phyloP scores from a whole-genome alignment of 2,329 filamentous ascomycete genomes.

The Nothophaeocryptopus gaeumannii region DNA sequence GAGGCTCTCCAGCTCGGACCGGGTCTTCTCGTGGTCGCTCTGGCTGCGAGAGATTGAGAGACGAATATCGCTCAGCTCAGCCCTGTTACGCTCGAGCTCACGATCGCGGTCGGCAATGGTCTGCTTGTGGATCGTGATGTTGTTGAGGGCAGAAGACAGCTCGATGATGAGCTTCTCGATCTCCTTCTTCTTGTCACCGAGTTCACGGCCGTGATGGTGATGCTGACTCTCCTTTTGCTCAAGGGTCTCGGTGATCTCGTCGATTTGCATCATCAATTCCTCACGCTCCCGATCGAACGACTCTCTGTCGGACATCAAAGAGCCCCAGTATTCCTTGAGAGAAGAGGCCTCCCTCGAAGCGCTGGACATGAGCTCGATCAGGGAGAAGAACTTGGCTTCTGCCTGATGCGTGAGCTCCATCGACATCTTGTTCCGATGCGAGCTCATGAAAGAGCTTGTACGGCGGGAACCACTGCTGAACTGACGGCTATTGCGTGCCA shows the following conservation, averaged over 20 bases:
- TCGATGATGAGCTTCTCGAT: conserved; percentile 33
- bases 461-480: conserved; percentile 23
- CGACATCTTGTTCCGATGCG: conserved; percentile 30
- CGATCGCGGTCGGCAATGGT: conserved; percentile 30
- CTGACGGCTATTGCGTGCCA: conserved; percentile 20
- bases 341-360: conserved; percentile 32
- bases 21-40: conserved; percentile 28
- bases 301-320: conserved; percentile 31
- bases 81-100: conserved; percentile 27
- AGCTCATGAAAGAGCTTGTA: conserved; percentile 26
- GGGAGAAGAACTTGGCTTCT: conserved; percentile 32
- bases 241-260: conserved; percentile 29
- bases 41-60: conserved; percentile 23
- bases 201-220: conserved; percentile 26
- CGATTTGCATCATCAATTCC: conserved; percentile 30
- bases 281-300: conserved; percentile 31
- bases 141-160: conserved; percentile 27
- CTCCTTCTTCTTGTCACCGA: conserved; percentile 30
- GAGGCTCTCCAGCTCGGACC: conserved; percentile 26
- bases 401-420: conserved; percentile 31
- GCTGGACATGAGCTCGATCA: conserved; percentile 34
- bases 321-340: conserved; percentile 32
- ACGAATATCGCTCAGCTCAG: conserved; percentile 26
- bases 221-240: conserved; percentile 27
- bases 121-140: conserved; percentile 27